Percentiles rank a stretch among this genome's conserved stretches.
phyloP scores from a whole-genome alignment of 1,139 yeast species.

The Kodamaea derodonti region DNA sequence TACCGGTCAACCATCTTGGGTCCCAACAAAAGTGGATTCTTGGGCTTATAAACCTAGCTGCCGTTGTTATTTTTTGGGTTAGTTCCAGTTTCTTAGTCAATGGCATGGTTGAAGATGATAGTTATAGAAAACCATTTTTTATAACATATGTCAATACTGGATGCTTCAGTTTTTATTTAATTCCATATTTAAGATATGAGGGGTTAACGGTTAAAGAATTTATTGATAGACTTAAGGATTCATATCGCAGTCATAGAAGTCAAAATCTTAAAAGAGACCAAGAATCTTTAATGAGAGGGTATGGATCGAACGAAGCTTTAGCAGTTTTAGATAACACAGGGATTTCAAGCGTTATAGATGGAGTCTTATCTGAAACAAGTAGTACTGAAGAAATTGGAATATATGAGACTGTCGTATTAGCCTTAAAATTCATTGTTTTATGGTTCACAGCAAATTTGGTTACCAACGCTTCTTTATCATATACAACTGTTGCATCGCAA shows the following conservation, averaged over 20 bases:
- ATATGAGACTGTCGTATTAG: slow-evolving; percentile 53
- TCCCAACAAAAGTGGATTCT: slow-evolving; percentile 58
- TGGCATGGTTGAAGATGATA: slow-evolving; percentile 61
- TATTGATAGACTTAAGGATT: slow-evolving; percentile 17
- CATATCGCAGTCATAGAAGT: slow-evolving; percentile 14
- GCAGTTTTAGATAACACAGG: slow-evolving; percentile 15
- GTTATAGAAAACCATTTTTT: slow-evolving; percentile 86
- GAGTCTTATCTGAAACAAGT: slow-evolving; percentile 2
- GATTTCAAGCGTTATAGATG: slow-evolving; percentile 8
- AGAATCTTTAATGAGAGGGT: slow-evolving; percentile 10
- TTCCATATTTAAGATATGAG: slow-evolving; percentile 50
- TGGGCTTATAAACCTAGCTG: slow-evolving; percentile 66
- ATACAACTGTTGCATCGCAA: slow-evolving; percentile 90
- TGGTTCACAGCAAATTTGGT: slow-evolving; percentile 91
- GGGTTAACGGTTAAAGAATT: slow-evolving; percentile 21
- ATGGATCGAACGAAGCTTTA: slow-evolving; percentile 22
- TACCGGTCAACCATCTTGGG: slow-evolving; percentile 18
- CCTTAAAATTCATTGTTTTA: slow-evolving; percentile 75
- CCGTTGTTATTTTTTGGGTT: slow-evolving; percentile 87
- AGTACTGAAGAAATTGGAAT: slow-evolving; percentile 25
- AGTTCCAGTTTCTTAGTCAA: slow-evolving; percentile 77
- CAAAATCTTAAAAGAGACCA: slow-evolving; percentile 5
- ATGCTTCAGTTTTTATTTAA: slow-evolving; percentile 70
- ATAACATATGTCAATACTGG: slow-evolving; percentile 90
- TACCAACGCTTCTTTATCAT: slow-evolving; percentile 81